phyloP scores from a whole-genome alignment of 2,329 filamentous ascomycete species.

The Aspergillus sojae region DNA sequence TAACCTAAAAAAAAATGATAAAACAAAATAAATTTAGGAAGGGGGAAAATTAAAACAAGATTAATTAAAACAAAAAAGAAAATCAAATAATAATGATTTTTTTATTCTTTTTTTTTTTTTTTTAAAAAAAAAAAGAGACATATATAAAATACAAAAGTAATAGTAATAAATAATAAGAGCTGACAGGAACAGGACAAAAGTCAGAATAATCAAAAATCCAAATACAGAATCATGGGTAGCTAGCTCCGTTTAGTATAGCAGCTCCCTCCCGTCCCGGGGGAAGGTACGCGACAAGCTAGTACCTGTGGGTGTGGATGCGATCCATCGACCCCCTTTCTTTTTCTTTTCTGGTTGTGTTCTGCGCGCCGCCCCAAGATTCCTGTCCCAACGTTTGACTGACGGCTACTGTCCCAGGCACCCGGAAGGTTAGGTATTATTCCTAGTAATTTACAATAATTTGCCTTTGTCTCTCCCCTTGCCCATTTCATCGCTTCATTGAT shows the following conservation, averaged over 20 bases:
- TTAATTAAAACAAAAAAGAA: too few relatives aligned
- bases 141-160: constrained; percentile 4
- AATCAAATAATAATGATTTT: too few relatives aligned
- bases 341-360: constrained; percentile 20
- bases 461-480: background rate
- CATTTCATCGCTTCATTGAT: background rate
- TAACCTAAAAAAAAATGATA: too few relatives aligned
- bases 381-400: constrained; percentile 12
- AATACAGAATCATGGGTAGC: constrained; percentile 8
- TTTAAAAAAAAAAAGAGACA: constrained; percentile 18
- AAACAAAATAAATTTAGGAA: too few relatives aligned
- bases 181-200: constrained; percentile 9
- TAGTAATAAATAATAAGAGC: constrained; percentile 7
- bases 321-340: constrained; percentile 29
- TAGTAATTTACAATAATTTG: constrained; percentile 1
- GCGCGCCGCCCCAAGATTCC: constrained; percentile 1
- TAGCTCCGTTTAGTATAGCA: constrained; percentile 27
- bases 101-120: constrained; percentile 11
- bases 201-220: constrained; percentile 8
- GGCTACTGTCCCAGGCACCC: background rate
- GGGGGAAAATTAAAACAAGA: too few relatives aligned
- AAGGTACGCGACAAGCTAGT: constrained; percentile 30
- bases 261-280: constrained; percentile 38
- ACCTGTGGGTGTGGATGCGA: constrained; percentile 18
- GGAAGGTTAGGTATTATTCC: constrained; percentile 3